Percentiles rank a stretch among this genome's conserved stretches.
Evolutionary conservation across 78 protist species (phyloP).

Genomic region (Planoprotostelium fungivorum): DNA sequence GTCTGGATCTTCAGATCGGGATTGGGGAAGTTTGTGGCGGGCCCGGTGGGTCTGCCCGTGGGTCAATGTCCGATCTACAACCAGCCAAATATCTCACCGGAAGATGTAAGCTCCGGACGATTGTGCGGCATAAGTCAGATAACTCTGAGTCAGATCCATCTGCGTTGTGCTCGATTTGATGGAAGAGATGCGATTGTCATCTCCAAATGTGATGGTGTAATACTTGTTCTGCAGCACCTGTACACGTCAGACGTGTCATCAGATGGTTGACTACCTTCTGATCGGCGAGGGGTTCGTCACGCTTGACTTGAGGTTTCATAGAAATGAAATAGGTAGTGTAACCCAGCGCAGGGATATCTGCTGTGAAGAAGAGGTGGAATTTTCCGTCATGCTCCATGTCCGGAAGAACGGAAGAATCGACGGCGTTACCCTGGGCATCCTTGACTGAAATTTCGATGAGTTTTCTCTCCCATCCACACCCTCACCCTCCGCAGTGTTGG

Average conservation of each 20-base stretch:
- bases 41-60: background rate
- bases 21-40: background rate
- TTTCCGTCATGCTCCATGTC: slow-evolving; percentile 4
- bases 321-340: slow-evolving; percentile 35
- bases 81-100: background rate
- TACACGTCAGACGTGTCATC: background rate
- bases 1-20: background rate
- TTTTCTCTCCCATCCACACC: slow-evolving; percentile 13
- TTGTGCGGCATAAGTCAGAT: background rate
- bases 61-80: background rate
- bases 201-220: background rate
- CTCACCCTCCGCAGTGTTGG: background rate
- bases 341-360: slow-evolving; percentile 31
- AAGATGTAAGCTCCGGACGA: background rate
- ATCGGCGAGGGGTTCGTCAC: background rate
- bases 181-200: background rate
- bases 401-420: slow-evolving; percentile 23
- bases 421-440: slow-evolving; percentile 3
- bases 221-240: background rate
- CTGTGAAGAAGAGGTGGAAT: slow-evolving; percentile 33
- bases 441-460: slow-evolving; percentile 10
- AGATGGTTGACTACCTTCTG: background rate
- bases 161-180: background rate
- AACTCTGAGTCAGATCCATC: background rate
- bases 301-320: background rate